phyloP scores from a whole-genome alignment of 176 grass and related monocot genomes.

The Avena insularis region DNA sequence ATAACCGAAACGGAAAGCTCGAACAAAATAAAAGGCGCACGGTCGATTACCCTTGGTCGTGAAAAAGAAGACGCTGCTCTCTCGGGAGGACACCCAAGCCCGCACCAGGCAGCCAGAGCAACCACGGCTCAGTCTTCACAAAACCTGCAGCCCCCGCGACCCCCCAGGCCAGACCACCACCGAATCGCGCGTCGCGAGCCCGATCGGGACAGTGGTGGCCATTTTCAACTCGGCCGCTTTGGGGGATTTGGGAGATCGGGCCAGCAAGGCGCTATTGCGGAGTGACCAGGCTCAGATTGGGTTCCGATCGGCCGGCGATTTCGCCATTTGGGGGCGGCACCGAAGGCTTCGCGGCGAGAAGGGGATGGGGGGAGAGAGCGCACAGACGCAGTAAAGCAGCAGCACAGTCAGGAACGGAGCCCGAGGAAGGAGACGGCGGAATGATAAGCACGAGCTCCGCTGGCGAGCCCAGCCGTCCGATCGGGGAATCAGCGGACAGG shows the following conservation, averaged over 20 bases:
- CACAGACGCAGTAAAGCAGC: slow-evolving; percentile 30
- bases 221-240: slow-evolving; percentile 45
- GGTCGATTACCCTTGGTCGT: slow-evolving; percentile 31
- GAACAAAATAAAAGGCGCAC: not conserved
- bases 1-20: slow-evolving; percentile 37
- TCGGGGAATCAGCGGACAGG: slow-evolving; percentile 25
- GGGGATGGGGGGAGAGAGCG: slow-evolving; percentile 26
- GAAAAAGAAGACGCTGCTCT: slow-evolving; percentile 37
- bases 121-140: not conserved
- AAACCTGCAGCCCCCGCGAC: not conserved
- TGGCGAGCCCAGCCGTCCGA: slow-evolving; percentile 42
- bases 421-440: slow-evolving; percentile 58
- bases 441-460: slow-evolving; percentile 64
- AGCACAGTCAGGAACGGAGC: slow-evolving; percentile 46
- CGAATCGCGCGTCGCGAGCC: slow-evolving; percentile 33
- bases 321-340: slow-evolving; percentile 53
- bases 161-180: slow-evolving; percentile 23
- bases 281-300: slow-evolving; percentile 37
- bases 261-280: slow-evolving; percentile 34
- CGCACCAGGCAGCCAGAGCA: slow-evolving; percentile 14
- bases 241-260: slow-evolving; percentile 59
- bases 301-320: slow-evolving; percentile 66
- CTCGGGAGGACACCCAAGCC: slow-evolving; percentile 41
- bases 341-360: slow-evolving; percentile 42
- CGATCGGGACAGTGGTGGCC: slow-evolving; percentile 47